phyloP scores from a whole-genome alignment of 495 filamentous ascomycete genomes.

The Neurospora hispaniola region DNA sequence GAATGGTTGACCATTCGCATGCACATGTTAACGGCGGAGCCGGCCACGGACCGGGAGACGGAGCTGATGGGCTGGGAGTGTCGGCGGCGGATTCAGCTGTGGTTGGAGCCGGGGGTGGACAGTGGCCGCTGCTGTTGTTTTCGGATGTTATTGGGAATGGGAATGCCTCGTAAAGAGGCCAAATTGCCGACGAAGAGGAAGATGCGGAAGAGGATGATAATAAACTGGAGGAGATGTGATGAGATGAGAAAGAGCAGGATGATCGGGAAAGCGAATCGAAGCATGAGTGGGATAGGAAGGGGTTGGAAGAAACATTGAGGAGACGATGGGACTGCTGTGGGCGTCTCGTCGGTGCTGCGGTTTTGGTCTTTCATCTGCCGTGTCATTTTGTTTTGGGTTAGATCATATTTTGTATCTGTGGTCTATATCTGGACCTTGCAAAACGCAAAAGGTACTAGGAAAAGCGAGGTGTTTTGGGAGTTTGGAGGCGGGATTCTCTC shows the following conservation, averaged over 20 bases:
- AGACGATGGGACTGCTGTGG: background rate
- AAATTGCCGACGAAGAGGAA: background rate
- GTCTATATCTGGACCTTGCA: background rate
- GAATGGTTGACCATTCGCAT: constrained; percentile 5
- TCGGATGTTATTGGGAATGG: constrained; percentile 10
- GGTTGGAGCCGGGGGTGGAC: constrained; percentile 1
- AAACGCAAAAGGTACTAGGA: background rate
- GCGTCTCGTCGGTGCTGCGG: background rate
- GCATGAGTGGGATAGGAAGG: background rate
- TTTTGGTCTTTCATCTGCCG: background rate
- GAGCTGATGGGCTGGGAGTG: constrained; percentile 7
- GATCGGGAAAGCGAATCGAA: background rate
- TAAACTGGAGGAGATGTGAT: background rate
- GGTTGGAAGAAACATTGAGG: background rate
- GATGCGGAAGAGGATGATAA: background rate
- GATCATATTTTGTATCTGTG: background rate
- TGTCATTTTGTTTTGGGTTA: background rate
- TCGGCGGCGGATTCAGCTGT: background rate
- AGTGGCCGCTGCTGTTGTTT: constrained; percentile 24
- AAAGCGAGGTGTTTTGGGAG: background rate
- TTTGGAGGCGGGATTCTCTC: background rate
- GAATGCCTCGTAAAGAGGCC: background rate
- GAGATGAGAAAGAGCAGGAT: background rate
- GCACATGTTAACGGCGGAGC: constrained; percentile 2
- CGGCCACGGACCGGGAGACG: background rate